These are phyloP conservation scores for Rosa multiflora DNA, from an alignment of 306 rosid genomes.

Conservation along the genomic window DNA sequence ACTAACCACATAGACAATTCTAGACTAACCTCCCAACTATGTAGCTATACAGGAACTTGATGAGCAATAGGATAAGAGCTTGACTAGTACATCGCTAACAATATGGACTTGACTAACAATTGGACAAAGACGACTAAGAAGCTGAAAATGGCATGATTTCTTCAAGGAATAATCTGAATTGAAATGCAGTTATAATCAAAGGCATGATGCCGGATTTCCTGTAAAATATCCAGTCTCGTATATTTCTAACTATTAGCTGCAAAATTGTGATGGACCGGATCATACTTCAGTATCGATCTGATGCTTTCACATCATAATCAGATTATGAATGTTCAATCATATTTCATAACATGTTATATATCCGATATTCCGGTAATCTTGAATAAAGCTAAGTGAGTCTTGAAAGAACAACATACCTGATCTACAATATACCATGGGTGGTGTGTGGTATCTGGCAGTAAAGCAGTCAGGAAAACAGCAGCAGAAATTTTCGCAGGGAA, in stretches of 20 bases:
- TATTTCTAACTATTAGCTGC: too few species aligned
- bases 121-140: neutral
- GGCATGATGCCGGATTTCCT: too few species aligned
- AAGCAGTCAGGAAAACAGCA: constrained; percentile 65
- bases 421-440: constrained; percentile 48
- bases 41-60: too few species aligned
- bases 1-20: too few species aligned
- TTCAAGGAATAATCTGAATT: neutral
- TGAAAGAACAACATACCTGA: constrained; percentile 37
- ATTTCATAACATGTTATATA: neutral
- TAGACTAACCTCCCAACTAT: too few species aligned
- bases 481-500: constrained; percentile 47
- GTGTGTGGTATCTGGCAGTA: constrained; percentile 52
- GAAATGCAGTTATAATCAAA: neutral
- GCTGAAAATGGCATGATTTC: neutral
- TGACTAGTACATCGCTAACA: too few species aligned
- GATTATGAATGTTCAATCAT: neutral
- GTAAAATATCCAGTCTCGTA: too few species aligned
- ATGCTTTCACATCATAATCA: neutral
- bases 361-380: neutral
- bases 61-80: too few species aligned
- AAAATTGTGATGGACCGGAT: neutral
- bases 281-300: neutral
- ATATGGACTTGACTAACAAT: neutral
- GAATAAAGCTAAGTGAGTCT: neutral